Conservation (phyloP, 2,329 filamentous ascomycete genomes). For the Talaromyces atroroseus region DNA sequence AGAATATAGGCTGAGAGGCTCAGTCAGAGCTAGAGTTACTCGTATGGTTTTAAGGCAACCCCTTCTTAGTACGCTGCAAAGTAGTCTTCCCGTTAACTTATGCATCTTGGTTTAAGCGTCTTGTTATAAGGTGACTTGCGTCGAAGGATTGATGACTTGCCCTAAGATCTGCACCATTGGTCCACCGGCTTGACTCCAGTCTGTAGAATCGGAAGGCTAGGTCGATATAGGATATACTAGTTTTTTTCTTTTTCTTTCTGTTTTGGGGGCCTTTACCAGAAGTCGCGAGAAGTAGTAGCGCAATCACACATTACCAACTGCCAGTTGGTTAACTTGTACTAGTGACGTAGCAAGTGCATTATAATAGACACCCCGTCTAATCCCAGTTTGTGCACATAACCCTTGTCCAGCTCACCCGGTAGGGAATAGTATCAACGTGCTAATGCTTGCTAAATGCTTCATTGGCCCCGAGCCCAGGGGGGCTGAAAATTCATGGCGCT, state of each 20-base stretch:
- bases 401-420: background rate
- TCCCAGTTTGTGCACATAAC: background rate
- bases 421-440: background rate
- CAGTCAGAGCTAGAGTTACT: background rate
- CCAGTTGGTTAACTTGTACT: no score
- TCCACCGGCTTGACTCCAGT: background rate
- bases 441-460: constrained; percentile 8
- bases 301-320: no score
- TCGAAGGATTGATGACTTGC: constrained; percentile 13
- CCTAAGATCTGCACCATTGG: constrained; percentile 13
- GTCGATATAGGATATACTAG: background rate
- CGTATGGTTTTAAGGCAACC: no score
- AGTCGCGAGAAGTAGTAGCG: background rate
- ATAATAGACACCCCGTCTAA: background rate
- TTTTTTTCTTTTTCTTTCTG: background rate
- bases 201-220: background rate
- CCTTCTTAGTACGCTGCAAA: no score
- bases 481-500: background rate
- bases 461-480: constrained; percentile 7
- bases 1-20: background rate
- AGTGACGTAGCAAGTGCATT: background rate
- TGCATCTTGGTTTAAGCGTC: background rate
- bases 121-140: background rate
- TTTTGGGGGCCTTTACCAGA: background rate
- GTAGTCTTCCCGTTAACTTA: no score